These are phyloP conservation scores for Daldinia concentrica DNA, from an alignment of 495 filamentous ascomycete genomes.

Conservation along the genomic window DNA sequence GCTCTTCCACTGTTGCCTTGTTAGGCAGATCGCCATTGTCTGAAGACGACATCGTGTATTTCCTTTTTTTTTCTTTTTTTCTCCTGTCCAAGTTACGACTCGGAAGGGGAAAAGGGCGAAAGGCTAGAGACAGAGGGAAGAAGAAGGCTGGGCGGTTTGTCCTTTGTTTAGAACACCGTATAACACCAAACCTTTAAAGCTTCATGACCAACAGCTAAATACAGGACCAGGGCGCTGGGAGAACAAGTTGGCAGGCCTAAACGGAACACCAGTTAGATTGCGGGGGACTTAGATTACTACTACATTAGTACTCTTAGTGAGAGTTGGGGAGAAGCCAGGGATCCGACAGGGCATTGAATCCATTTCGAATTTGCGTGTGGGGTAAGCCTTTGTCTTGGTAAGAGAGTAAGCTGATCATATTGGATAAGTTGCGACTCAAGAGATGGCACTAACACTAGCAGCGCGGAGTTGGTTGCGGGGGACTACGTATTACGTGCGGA, in stretches of 20 bases:
- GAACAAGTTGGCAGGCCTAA: background rate
- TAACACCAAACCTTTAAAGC: conserved; percentile 22
- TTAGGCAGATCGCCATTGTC: conserved; percentile 26
- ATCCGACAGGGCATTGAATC: conserved; percentile 7
- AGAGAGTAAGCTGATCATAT: conserved; percentile 38
- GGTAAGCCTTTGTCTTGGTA: conserved; percentile 30
- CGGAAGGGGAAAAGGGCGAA: background rate
- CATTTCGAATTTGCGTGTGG: conserved; percentile 33
- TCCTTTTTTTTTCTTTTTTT: background rate
- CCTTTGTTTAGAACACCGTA: conserved; percentile 17
- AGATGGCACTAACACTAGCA: conserved; percentile 13
- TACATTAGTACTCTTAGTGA: conserved; percentile 14
- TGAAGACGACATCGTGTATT: conserved; percentile 33
- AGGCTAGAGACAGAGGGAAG: conserved; percentile 10
- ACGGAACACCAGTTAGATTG: conserved; percentile 23
- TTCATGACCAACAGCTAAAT: conserved; percentile 31
- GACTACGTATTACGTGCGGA: too few relatives aligned
- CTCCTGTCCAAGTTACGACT: conserved; percentile 10
- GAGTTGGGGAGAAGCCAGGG: conserved; percentile 24
- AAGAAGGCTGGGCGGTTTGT: conserved; percentile 5
- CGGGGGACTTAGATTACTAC: conserved; percentile 41
- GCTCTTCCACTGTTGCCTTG: conserved; percentile 38
- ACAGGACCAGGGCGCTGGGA: background rate
- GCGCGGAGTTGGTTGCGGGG: too few relatives aligned
- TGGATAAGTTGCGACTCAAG: conserved; percentile 14